Evolutionary conservation across 78 protist genomes (phyloP), one percentile per base, ranked within the genome.

Genomic region (Cavenderia fasciculata): DNA sequence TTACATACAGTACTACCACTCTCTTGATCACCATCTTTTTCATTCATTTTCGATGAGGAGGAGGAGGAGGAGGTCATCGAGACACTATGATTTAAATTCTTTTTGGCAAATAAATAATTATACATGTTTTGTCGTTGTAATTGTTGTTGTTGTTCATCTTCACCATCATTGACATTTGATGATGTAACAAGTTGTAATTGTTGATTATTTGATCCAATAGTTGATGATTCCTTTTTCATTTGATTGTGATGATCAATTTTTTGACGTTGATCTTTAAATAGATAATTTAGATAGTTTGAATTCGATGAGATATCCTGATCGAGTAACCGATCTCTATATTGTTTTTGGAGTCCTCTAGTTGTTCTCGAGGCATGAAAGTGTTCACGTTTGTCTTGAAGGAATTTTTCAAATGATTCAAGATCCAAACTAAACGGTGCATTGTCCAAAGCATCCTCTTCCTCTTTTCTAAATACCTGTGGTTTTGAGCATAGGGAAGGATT

Each of bases 261-360:
- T 33, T 34, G 2, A 46, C 36, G 46, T 66, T 79, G 88, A 21
- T 49, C 33, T 14, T 19, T 36, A n/a, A n/a, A n/a, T 18, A 79
- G 14, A 66, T 34, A 57, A 14, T 66, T 51, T 25, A 63, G 10
- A 73, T 73, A 73, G 41, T 49, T 34, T 49, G 82, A 66, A 29
- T 54, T 21, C 54, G 49, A 23, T 27, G 25, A n/a, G 36, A 73
- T 54, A 73, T 73, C 82, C 54, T 73, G 82, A 38, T 4, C 34
- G 1, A 73, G 23, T 38, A 73, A 11, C 44, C 49, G 1, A 11
- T 18, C 8, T 36, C 51, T 36, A 38, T 14, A 73, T 14, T 1
- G 10, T 0, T 34, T 33, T 73, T 43, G 66, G 23, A 73, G 82
- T 25, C 34, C 49, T 38, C 38, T 73, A n/a, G 82, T 54, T 18